Conservation (phyloP, 2,329 filamentous ascomycete species). For the Colletotrichum sublineola region DNA sequence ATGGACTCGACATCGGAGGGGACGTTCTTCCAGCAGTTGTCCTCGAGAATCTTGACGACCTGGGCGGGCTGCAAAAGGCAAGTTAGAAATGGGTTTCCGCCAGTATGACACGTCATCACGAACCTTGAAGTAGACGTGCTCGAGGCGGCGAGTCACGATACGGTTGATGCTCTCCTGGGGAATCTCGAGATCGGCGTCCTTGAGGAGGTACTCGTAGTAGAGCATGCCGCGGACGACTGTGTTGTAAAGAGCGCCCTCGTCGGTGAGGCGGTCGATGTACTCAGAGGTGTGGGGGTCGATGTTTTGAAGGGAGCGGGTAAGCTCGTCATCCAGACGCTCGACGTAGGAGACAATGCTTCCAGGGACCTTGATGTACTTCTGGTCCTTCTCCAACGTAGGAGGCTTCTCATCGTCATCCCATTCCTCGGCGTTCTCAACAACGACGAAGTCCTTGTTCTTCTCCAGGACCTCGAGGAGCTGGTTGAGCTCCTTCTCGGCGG, state of each 20-base stretch:
- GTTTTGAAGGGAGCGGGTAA: conserved; percentile 94
- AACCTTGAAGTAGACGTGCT: conserved; percentile 99
- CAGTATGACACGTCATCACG: conserved; percentile 41
- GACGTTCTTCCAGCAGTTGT: conserved; percentile 90
- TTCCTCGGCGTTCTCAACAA: conserved; percentile 93
- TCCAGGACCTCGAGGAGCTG: conserved; percentile 84
- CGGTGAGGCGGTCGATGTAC: conserved; percentile 94
- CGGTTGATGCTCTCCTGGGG: conserved; percentile 92
- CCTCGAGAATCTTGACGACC: conserved; percentile 93
- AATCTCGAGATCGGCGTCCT: conserved; percentile 77
- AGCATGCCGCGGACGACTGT: conserved; percentile 89
- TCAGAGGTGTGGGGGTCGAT: conserved; percentile 99
- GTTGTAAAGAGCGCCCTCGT: conserved; percentile 92
- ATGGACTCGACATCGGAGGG: conserved; percentile 78
- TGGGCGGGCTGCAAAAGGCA: conserved; percentile 75
- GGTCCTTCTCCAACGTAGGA: conserved; percentile 77
- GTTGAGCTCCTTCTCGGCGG: conserved; percentile 87
- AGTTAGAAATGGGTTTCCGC: conserved; percentile 42
- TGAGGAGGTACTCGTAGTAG: conserved; percentile 86
- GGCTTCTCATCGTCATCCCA: conserved; percentile 99
- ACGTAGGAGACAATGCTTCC: conserved; percentile 95
- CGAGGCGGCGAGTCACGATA: conserved; percentile 91
- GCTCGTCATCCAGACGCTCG: conserved; percentile 96
- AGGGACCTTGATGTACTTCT: conserved; percentile 89
- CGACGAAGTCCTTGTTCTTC: conserved; percentile 82